phyloP scores from a whole-genome alignment of 306 rosid species.

The Oxytropis ochrocephala region DNA sequence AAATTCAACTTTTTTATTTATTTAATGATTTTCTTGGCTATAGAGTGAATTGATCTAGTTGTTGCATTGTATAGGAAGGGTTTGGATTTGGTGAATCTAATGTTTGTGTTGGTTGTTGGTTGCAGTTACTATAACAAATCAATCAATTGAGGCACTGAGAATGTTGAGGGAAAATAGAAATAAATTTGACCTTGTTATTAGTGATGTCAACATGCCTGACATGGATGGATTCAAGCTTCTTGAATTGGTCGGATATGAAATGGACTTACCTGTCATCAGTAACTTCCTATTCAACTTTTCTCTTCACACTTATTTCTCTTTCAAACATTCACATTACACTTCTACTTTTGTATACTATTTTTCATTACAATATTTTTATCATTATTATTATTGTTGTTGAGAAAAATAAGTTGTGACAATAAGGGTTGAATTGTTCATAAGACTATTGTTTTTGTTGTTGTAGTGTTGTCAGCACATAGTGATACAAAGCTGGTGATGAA shows the following conservation, averaged over 20 bases:
- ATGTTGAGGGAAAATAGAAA: constrained; percentile 76
- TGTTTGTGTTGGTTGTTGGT: constrained; percentile 24
- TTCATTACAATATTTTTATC: too few species aligned
- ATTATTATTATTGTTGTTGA: not conserved
- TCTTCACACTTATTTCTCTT: not conserved
- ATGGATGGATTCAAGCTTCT: constrained; percentile 93
- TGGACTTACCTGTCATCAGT: constrained; percentile 95
- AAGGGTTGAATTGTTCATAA: not conserved
- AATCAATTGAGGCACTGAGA: constrained; percentile 56
- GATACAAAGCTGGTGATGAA: constrained; percentile 77
- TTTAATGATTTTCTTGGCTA: not conserved
- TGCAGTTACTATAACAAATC: constrained; percentile 69
- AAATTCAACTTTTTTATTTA: not conserved
- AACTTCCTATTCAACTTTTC: constrained; percentile 25
- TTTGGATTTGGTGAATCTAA: not conserved
- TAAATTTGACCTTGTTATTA: constrained; percentile 73
- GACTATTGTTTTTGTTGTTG: constrained; percentile 19
- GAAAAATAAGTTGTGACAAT: too few species aligned
- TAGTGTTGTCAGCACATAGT: constrained; percentile 79
- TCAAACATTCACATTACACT: not conserved
- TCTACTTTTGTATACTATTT: not conserved
- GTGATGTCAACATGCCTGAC: constrained; percentile 89
- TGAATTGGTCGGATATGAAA: constrained; percentile 82
- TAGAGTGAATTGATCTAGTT: not conserved
- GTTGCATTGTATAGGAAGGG: not conserved